Percentiles rank a stretch among this genome's conserved stretches.
phyloP scores from a whole-genome alignment of 2,329 filamentous ascomycete genomes.

The Arthrobotrys pseudoclavata region DNA sequence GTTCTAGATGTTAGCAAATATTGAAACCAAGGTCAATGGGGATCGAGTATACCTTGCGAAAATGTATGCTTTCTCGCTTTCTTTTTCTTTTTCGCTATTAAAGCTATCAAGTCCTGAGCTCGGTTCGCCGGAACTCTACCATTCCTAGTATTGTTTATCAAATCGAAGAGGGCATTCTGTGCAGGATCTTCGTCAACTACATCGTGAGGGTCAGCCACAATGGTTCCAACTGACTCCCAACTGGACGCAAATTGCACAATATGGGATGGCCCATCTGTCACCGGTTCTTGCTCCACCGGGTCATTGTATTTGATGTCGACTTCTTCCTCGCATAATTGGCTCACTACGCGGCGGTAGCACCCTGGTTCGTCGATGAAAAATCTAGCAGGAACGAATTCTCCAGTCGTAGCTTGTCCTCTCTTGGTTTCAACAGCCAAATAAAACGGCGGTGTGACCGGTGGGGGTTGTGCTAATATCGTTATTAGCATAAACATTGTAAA shows the following conservation, averaged over 20 bases:
- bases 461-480: slow-evolving; percentile 35
- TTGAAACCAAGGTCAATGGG: neutral
- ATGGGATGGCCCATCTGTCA: slow-evolving; percentile 36
- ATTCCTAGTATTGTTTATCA: slow-evolving; percentile 40
- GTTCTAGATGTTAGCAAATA: slow-evolving; percentile 11
- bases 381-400: slow-evolving; percentile 40
- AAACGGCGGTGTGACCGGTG: slow-evolving; percentile 41
- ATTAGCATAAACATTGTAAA: neutral
- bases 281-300: slow-evolving; percentile 41
- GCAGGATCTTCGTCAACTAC: slow-evolving; percentile 11
- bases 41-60: slow-evolving; percentile 21
- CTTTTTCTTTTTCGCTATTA: slow-evolving; percentile 33
- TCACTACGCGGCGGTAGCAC: slow-evolving; percentile 53
- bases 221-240: slow-evolving; percentile 51
- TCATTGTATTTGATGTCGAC: slow-evolving; percentile 53
- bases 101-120: slow-evolving; percentile 26
- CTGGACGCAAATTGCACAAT: slow-evolving; percentile 51
- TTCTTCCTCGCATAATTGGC: slow-evolving; percentile 43
- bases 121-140: slow-evolving; percentile 33
- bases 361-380: slow-evolving; percentile 57
- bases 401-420: slow-evolving; percentile 32
- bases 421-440: slow-evolving; percentile 30
- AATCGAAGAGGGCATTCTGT: slow-evolving; percentile 38
- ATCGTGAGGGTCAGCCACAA: slow-evolving; percentile 32
- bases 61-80: slow-evolving; percentile 3